A percentile compares a stretch with the other conserved stretches of the same genome.
Conservation (phyloP, 495 filamentous ascomycete species). For the Physcia stellaris region DNA sequence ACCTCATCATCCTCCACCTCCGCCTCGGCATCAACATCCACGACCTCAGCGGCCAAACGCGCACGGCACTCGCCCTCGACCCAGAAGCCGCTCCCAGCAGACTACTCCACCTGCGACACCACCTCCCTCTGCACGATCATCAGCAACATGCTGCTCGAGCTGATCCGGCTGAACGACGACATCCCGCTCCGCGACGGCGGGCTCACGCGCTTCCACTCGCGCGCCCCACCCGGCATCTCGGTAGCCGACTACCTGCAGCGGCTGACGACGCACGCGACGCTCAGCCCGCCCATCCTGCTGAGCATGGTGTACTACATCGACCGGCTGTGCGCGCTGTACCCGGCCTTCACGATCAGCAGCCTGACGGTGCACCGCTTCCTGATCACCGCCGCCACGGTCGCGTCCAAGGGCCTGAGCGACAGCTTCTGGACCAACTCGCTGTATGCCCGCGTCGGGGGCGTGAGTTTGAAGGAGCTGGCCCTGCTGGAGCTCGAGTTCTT, state of each 20-base stretch:
- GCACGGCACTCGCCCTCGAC: conserved; percentile 38
- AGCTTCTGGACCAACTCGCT: conserved; percentile 96
- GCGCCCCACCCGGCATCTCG: conserved; percentile 86
- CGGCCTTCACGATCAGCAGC: conserved; percentile 85
- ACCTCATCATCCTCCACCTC: conserved; percentile 29
- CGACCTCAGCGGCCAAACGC: conserved; percentile 38
- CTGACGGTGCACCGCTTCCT: conserved; percentile 95
- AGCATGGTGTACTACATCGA: conserved; percentile 99
- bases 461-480: conserved; percentile 75
- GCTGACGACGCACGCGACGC: conserved; percentile 82
- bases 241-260: conserved; percentile 86
- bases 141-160: conserved; percentile 86
- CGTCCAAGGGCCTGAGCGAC: conserved; percentile 89
- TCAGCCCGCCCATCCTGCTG: conserved; percentile 89
- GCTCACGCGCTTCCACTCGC: conserved; percentile 88
- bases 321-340: conserved; percentile 79
- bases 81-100: conserved; percentile 56
- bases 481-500: conserved; percentile 91
- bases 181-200: conserved; percentile 72
- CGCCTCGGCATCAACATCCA: conserved; percentile 30
- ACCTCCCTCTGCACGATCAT: conserved; percentile 82
- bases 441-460: conserved; percentile 86
- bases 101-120: conserved; percentile 66
- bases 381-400: conserved; percentile 89
- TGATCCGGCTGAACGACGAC: conserved; percentile 83